A percentile compares a stretch with the other conserved stretches of the same genome.
These are phyloP conservation scores for Annulohypoxylon maeteangense DNA, from an alignment of 495 filamentous ascomycete genomes.

Conservation along the genomic window DNA sequence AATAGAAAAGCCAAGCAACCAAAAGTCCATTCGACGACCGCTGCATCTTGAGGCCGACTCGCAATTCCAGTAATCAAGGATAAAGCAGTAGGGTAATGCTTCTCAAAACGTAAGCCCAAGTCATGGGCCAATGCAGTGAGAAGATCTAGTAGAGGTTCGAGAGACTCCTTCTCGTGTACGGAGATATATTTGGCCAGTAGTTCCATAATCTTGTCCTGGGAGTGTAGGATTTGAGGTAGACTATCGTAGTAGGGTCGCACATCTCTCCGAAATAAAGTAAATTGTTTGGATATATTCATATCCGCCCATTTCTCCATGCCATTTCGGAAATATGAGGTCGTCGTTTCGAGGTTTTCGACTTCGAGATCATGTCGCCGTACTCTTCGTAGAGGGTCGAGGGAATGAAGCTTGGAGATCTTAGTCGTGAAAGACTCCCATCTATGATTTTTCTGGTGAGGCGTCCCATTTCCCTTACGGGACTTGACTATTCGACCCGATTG, in stretches of 20 bases:
- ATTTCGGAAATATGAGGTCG: constrained; percentile 81
- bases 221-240: constrained; percentile 88
- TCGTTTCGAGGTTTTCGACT: constrained; percentile 72
- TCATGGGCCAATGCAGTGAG: constrained; percentile 92
- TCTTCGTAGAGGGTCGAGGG: constrained; percentile 87
- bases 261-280: constrained; percentile 76
- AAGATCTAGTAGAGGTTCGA: constrained; percentile 87
- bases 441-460: constrained; percentile 80
- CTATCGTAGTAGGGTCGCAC: constrained; percentile 83
- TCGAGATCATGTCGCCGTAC: constrained; percentile 85
- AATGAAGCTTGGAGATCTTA: constrained; percentile 89
- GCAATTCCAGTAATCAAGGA: constrained; percentile 69
- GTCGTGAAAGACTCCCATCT: constrained; percentile 91
- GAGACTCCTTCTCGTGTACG: constrained; percentile 73
- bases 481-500: constrained; percentile 73
- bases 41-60: constrained; percentile 64
- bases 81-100: constrained; percentile 78
- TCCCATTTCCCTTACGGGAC: constrained; percentile 73
- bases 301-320: constrained; percentile 90
- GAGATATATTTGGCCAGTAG: constrained; percentile 81
- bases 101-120: constrained; percentile 86
- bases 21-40: constrained; percentile 96
- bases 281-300: constrained; percentile 84
- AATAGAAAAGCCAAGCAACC: constrained; percentile 93
- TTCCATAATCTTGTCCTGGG: constrained; percentile 84